A percentile compares a stretch with the other conserved stretches of the same genome.
Evolutionary conservation across 352 stramenopile species (phyloP).

Genomic region (Phytophthora foliorum): DNA sequence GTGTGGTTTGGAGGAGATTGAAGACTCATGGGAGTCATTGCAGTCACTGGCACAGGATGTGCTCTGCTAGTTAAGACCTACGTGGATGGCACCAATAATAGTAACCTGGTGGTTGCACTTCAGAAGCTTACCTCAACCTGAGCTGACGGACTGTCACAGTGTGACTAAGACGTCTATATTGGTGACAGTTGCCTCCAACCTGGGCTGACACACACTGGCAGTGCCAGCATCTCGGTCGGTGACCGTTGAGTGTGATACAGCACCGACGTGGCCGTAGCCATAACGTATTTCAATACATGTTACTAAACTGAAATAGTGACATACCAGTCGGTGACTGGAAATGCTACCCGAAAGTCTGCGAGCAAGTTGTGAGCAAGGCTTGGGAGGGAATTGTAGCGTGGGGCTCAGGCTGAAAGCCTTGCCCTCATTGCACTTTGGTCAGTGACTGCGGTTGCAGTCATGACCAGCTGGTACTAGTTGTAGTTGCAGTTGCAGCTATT

Average conservation of each 20-base stretch:
- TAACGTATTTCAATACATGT: background rate
- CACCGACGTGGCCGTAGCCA: background rate
- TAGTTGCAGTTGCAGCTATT: no score
- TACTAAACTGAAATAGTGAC: background rate
- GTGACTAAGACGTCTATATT: background rate
- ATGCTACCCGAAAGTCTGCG: background rate
- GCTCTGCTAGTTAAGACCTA: background rate
- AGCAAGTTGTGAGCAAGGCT: conserved; percentile 2
- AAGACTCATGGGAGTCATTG: conserved; percentile 12
- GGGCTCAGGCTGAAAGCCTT: conserved; percentile 9
- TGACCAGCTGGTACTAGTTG: no score
- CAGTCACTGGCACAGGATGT: background rate
- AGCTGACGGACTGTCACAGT: conserved; percentile 1
- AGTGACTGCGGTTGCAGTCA: conserved; percentile 7
- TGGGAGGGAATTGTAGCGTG: conserved; percentile 9
- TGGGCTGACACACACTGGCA: background rate
- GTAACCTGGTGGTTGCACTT: background rate
- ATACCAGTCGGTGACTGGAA: background rate
- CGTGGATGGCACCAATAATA: background rate
- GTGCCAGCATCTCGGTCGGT: background rate
- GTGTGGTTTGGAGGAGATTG: conserved; percentile 15
- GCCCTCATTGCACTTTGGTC: conserved; percentile 5
- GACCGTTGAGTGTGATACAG: background rate
- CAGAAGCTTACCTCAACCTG: background rate
- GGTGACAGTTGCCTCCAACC: background rate